These are phyloP conservation scores for Zoysia matrella DNA, from an alignment of 202 grass and related monocot species.

Conservation along the genomic window DNA sequence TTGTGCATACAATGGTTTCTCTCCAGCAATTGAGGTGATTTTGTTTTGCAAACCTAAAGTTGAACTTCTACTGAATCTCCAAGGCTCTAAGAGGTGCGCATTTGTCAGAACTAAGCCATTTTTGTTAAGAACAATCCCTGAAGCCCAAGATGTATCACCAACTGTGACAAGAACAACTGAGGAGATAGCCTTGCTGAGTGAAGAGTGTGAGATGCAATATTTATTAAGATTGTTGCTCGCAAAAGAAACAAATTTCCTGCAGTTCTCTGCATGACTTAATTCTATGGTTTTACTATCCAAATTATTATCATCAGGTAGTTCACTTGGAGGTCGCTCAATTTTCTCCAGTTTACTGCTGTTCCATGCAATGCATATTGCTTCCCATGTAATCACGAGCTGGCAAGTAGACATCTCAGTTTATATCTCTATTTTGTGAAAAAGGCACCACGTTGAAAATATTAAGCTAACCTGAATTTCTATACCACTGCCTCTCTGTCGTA, in stretches of 20 bases:
- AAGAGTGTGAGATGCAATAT: slow-evolving; percentile 35
- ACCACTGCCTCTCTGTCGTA: slow-evolving; percentile 72
- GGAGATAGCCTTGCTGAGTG: slow-evolving; percentile 62
- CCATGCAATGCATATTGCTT: slow-evolving; percentile 71
- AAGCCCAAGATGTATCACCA: slow-evolving; percentile 86
- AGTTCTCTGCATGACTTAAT: slow-evolving; percentile 28
- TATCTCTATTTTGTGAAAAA: slow-evolving; percentile 25
- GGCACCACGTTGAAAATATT: slow-evolving; percentile 10
- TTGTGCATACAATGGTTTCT: slow-evolving; percentile 38
- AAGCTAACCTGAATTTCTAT: slow-evolving; percentile 86
- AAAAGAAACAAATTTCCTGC: slow-evolving; percentile 36
- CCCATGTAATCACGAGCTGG: slow-evolving; percentile 93
- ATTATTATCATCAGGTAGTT: slow-evolving; percentile 40
- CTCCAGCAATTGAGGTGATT: slow-evolving; percentile 39
- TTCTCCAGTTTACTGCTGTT: slow-evolving; percentile 39
- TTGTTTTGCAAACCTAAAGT: slow-evolving; percentile 57
- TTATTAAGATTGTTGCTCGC: slow-evolving; percentile 19
- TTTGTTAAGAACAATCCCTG: slow-evolving; percentile 85
- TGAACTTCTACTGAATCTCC: slow-evolving; percentile 90
- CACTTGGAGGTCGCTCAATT: slow-evolving; percentile 42
- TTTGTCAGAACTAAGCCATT: slow-evolving; percentile 89
- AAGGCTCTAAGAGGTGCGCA: slow-evolving; percentile 97
- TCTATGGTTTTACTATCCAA: slow-evolving; percentile 32
- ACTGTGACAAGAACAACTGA: slow-evolving; percentile 88
- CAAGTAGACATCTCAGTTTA: slow-evolving; percentile 30